These are phyloP conservation scores for Saccharomycopsis babjevae DNA, from an alignment of 805 yeast genomes.

Conservation along the genomic window DNA sequence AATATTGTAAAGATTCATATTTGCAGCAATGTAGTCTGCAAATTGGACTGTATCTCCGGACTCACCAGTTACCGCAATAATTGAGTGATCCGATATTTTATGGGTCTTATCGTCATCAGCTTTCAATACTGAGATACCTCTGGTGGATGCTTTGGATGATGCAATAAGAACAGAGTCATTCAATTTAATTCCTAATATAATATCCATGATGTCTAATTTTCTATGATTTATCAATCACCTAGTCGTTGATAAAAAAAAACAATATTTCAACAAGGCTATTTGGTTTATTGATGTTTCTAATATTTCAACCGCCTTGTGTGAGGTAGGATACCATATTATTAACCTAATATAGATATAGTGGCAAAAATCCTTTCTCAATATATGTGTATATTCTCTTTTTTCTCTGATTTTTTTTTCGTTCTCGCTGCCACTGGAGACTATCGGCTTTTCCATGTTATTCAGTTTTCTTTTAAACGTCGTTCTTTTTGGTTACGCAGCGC, in stretches of 20 bases:
- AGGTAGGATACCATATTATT: no score
- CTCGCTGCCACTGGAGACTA: background rate
- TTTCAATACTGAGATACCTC: slow-evolving; percentile 79
- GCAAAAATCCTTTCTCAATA: background rate
- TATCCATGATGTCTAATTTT: slow-evolving; percentile 54
- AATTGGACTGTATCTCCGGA: slow-evolving; percentile 94
- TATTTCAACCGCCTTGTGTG: no score
- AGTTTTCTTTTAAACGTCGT: background rate
- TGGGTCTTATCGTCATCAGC: slow-evolving; percentile 75
- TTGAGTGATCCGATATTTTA: slow-evolving; percentile 57
- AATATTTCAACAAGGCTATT: no score
- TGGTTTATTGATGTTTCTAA: no score
- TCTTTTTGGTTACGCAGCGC: background rate
- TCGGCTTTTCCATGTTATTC: no score
- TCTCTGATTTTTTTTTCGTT: background rate
- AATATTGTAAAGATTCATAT: slow-evolving; percentile 77
- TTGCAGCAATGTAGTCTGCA: slow-evolving; percentile 90
- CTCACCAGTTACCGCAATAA: slow-evolving; percentile 90
- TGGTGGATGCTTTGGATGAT: slow-evolving; percentile 88
- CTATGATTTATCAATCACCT: background rate
- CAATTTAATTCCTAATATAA: slow-evolving; percentile 76
- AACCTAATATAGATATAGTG: background rate
- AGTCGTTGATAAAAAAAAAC: no score
- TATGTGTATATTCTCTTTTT: background rate
- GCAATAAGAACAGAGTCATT: slow-evolving; percentile 77